phyloP scores from a whole-genome alignment of 2,329 filamentous ascomycete species.

The Beauveria sp. region DNA sequence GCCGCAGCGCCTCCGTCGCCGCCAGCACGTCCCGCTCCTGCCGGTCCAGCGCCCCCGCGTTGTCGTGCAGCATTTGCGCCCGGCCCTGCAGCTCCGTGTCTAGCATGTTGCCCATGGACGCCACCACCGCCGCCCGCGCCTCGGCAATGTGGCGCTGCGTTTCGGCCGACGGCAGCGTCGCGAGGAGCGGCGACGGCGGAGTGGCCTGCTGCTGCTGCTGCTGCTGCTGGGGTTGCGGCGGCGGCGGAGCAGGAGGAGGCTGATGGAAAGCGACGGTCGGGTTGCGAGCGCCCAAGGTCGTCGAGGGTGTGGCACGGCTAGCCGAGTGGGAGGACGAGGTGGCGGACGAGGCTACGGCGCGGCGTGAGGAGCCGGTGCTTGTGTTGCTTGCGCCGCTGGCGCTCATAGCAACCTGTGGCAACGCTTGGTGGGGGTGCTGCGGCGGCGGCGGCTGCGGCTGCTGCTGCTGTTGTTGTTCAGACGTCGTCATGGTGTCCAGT shows the following conservation, averaged over 20 bases:
- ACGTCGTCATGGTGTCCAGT: background rate
- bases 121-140: constrained; percentile 52
- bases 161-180: constrained; percentile 33
- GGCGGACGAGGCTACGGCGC: background rate
- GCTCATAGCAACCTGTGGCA: background rate
- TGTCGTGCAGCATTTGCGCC: constrained; percentile 61
- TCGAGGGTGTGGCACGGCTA: background rate
- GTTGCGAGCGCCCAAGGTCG: background rate
- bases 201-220: background rate
- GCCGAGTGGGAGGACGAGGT: background rate
- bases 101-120: constrained; percentile 60
- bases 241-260: background rate
- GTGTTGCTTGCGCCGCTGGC: constrained; percentile 7
- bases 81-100: constrained; percentile 61
- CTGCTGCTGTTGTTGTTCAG: background rate
- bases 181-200: constrained; percentile 21
- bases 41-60: constrained; percentile 54
- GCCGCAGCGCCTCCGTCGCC: constrained; percentile 51
- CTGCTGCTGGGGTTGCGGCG: background rate
- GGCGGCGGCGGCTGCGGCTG: background rate
- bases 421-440: background rate
- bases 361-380: constrained; percentile 2
- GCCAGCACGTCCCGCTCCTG: constrained; percentile 60
- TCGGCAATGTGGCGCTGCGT: constrained; percentile 44
- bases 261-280: background rate